Conservation (phyloP, 106 monocot genomes). For the Acorus calamus region DNA sequence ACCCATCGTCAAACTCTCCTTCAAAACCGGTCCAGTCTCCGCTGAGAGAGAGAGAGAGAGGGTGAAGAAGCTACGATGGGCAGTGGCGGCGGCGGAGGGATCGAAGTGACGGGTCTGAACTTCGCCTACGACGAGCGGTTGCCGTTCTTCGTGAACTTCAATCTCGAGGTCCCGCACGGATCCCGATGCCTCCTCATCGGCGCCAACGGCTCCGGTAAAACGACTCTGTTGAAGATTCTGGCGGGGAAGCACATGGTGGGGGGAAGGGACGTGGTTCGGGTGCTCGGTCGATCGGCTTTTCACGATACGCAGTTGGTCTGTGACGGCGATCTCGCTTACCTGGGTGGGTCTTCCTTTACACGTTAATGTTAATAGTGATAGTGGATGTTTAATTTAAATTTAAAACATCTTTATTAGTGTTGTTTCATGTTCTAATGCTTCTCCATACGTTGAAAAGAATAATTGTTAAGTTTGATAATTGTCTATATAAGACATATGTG, state of each 20-base stretch:
- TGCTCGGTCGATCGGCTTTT: constrained; percentile 80
- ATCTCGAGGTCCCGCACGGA: constrained; percentile 52
- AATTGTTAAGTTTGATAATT: too few species aligned
- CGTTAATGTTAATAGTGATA: too few species aligned
- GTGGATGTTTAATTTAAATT: too few species aligned
- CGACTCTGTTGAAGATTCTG: constrained; percentile 82
- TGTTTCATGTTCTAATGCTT: too few species aligned
- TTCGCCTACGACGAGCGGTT: constrained; percentile 69
- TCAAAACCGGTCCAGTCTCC: too few species aligned
- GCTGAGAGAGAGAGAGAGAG: too few species aligned
- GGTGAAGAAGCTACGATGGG: too few species aligned
- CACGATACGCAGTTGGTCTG: constrained; percentile 92
- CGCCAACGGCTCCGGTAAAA: constrained; percentile 95
- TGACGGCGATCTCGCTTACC: constrained; percentile 69
- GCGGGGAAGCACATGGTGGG: constrained; percentile 99
- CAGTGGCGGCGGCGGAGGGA: constrained; percentile 22
- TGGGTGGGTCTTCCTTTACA: constrained; percentile 94
- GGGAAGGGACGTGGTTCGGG: constrained; percentile 78
- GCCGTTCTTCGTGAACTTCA: constrained; percentile 60
- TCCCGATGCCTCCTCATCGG: constrained; percentile 94
- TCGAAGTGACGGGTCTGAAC: constrained; percentile 68
- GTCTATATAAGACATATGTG: too few species aligned
- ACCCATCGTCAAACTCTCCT: too few species aligned
- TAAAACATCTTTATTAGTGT: too few species aligned
- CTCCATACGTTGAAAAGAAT: too few species aligned